Evolutionary conservation across 257 asterid genomes (phyloP).

Genomic region (Solanum bulbocastanum): DNA sequence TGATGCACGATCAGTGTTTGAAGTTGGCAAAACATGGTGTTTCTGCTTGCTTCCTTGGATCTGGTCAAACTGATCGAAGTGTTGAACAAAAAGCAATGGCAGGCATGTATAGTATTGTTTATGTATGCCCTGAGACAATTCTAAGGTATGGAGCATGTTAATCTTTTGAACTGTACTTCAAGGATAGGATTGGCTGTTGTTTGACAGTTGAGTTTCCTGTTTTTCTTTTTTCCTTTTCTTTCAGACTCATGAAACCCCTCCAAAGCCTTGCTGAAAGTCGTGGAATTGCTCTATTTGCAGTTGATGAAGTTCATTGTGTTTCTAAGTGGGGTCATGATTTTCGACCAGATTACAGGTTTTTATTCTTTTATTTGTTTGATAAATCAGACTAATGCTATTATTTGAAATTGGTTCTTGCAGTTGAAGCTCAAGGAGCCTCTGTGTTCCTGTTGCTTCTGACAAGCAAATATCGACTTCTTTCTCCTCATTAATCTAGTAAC

Average conservation of each 20-base stretch:
- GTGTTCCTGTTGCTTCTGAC: neutral
- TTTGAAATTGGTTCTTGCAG: neutral
- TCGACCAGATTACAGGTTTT: conserved; percentile 78
- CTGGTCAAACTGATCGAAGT: conserved; percentile 67
- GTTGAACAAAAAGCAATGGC: conserved; percentile 66
- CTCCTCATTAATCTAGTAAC: neutral
- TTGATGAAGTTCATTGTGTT: conserved; percentile 80
- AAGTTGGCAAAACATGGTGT: conserved; percentile 61
- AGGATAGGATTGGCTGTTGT: conserved; percentile 1
- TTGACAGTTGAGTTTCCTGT: neutral
- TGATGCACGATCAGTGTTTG: conserved; percentile 86
- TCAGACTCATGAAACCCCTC: conserved; percentile 51
- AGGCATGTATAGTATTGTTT: conserved; percentile 50
- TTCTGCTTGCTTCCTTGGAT: conserved; percentile 84
- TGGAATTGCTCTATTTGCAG: conserved; percentile 70
- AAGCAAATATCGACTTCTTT: neutral
- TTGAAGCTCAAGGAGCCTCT: neutral
- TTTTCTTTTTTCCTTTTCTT: neutral
- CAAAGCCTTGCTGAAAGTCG: conserved; percentile 57
- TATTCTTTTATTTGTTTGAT: conserved; percentile 4
- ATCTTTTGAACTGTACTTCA: neutral
- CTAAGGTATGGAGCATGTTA: conserved; percentile 30
- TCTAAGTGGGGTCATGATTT: conserved; percentile 93
- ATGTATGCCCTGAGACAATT: conserved; percentile 80
- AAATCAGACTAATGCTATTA: neutral